Evolutionary conservation across 1,284 basidiomycete genomes (phyloP).

Genomic region (Bjerkandera adusta): DNA sequence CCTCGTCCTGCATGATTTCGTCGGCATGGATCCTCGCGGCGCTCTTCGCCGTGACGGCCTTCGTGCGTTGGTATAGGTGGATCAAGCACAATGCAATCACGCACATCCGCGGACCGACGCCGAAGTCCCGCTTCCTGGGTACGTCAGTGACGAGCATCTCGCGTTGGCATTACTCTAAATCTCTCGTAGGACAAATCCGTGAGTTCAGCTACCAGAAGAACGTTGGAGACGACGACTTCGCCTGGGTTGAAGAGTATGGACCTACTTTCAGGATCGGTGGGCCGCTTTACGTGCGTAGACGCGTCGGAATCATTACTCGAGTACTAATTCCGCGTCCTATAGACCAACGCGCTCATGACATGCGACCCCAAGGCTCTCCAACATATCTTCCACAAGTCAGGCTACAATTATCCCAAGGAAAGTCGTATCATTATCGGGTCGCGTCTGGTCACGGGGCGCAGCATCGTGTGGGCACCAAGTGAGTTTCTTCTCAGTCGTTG

Average conservation of each 20-base stretch:
- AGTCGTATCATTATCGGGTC: conserved; percentile 13
- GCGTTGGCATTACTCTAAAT: too few species aligned
- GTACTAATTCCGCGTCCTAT: not conserved
- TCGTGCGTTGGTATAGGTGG: conserved; percentile 2
- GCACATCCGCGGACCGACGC: conserved; percentile 11
- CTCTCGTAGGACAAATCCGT: conserved; percentile 17
- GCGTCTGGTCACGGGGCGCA: conserved; percentile 18
- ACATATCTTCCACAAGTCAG: conserved; percentile 26
- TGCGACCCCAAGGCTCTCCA: conserved; percentile 27
- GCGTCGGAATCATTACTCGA: not conserved
- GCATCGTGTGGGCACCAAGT: conserved; percentile 21
- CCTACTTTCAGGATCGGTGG: conserved; percentile 20
- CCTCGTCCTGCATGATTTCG: too few species aligned
- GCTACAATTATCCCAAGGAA: conserved; percentile 23
- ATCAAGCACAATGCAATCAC: conserved; percentile 2
- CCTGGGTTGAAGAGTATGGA: conserved; percentile 23
- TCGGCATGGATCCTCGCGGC: not conserved
- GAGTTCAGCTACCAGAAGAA: conserved; percentile 18
- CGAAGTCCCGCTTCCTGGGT: conserved; percentile 12
- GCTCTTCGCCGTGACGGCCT: not conserved
- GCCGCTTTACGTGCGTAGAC: conserved; percentile 8
- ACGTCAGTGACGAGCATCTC: too few species aligned
- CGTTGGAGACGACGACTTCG: conserved; percentile 21
- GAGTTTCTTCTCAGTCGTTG: not conserved
- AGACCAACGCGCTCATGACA: conserved; percentile 17